A percentile compares a stretch with the other conserved stretches of the same genome.
phyloP scores from a whole-genome alignment of 164 flowering plant species.

The Santalum album region DNA sequence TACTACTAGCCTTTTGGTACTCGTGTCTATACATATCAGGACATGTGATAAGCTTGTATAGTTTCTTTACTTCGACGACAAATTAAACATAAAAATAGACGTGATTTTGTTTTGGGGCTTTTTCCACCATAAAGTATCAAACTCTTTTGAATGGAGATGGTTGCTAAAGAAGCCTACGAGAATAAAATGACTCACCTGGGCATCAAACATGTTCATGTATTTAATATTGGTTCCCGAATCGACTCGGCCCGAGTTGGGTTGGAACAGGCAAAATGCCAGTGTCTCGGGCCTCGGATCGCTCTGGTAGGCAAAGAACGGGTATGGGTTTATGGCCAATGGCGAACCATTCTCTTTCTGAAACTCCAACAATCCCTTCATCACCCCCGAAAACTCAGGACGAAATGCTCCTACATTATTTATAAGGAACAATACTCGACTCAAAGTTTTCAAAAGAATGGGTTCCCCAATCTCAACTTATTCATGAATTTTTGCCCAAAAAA shows the following conservation, averaged over 20 bases:
- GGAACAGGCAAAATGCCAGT: conserved; percentile 81
- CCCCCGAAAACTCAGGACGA: conserved; percentile 25
- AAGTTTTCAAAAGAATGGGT: background rate
- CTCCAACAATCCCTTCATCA: conserved; percentile 46
- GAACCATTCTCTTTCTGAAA: conserved; percentile 56
- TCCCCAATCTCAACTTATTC: too few relatives aligned
- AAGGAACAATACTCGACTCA: background rate
- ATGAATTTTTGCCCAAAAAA: too few relatives aligned
- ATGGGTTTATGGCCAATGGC: conserved; percentile 81
- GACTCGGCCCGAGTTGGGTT: conserved; percentile 73
- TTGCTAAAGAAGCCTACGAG: too few relatives aligned
- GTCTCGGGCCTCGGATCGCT: conserved; percentile 86
- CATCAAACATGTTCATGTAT: conserved; percentile 95
- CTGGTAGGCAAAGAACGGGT: conserved; percentile 90
- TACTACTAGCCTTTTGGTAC: too few relatives aligned
- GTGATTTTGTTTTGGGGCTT: too few relatives aligned
- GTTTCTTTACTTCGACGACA: too few relatives aligned
- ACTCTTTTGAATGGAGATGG: too few relatives aligned
- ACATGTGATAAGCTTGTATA: too few relatives aligned
- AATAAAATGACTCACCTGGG: conserved; percentile 55
- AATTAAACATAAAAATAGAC: too few relatives aligned
- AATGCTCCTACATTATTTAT: conserved; percentile 13
- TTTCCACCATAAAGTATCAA: too few relatives aligned
- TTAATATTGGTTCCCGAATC: conserved; percentile 62
- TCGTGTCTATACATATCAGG: too few relatives aligned